Evolutionary conservation across 441 rosid genomes (phyloP).

Genomic region (Adansonia grandidieri): DNA sequence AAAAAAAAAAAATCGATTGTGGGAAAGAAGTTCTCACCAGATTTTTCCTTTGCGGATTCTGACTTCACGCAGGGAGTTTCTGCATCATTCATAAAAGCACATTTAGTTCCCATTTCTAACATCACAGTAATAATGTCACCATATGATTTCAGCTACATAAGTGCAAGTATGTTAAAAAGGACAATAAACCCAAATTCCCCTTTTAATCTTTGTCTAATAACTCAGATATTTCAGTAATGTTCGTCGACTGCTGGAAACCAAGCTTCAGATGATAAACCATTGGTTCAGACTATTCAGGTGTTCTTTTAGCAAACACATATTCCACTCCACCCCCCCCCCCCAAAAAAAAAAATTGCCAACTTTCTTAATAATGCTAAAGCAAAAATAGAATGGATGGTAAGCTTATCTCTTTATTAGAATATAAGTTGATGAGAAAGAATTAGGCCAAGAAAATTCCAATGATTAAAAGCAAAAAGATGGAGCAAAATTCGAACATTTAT

Average conservation of each 20-base stretch:
- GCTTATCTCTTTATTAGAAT: not conserved
- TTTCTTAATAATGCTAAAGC: not conserved
- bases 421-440: not conserved
- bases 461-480: too few relatives aligned
- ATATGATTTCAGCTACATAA: not conserved
- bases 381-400: not conserved
- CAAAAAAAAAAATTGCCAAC: not conserved
- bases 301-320: not conserved
- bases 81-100: constrained; percentile 9
- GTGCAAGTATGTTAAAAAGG: not conserved
- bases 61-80: constrained; percentile 25
- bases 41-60: not conserved
- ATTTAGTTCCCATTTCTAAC: constrained; percentile 13
- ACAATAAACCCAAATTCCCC: not conserved
- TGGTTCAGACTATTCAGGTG: not conserved
- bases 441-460: constrained; percentile 1
- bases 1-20: not conserved
- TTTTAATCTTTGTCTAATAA: not conserved
- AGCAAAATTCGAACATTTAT: not conserved
- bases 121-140: not conserved
- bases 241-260: not conserved
- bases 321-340: not conserved
- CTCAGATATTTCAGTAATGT: not conserved
- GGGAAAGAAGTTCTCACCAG: not conserved
- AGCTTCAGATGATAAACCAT: not conserved